Conservation (phyloP, 345 rosid species). For the Hirschfeldia incana region DNA sequence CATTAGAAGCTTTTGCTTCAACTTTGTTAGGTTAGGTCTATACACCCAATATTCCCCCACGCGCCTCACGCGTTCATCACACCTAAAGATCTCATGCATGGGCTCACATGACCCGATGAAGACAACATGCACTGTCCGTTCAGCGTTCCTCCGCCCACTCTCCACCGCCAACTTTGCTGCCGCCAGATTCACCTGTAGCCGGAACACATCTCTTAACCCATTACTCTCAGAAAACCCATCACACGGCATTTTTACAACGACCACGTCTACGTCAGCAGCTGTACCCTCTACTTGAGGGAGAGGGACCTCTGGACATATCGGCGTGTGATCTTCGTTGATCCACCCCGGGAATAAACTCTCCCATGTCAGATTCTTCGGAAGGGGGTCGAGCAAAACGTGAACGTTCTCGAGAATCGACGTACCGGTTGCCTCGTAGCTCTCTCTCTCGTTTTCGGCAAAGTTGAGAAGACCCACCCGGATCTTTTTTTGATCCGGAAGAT, state of each 20-base stretch:
- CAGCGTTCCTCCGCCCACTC: conserved; percentile 40
- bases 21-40: conserved; percentile 53
- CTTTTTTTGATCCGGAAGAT: conserved; percentile 30
- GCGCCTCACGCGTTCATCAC: conserved; percentile 64
- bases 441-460: conserved; percentile 22
- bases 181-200: conserved; percentile 82
- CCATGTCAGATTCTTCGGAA: conserved; percentile 51
- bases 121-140: conserved; percentile 52
- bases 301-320: conserved; percentile 70
- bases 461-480: conserved; percentile 69
- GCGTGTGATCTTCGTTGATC: conserved; percentile 64
- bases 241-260: conserved; percentile 71
- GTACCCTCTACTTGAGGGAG: conserved; percentile 47
- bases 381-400: conserved; percentile 46
- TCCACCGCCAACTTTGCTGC: conserved; percentile 65
- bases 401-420: conserved; percentile 35
- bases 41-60: conserved; percentile 68
- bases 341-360: conserved; percentile 66
- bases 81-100: conserved; percentile 79
- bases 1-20: conserved; percentile 64
- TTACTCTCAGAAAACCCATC: conserved; percentile 32
- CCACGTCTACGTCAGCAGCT: conserved; percentile 51
- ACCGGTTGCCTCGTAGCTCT: conserved; percentile 16
- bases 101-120: conserved; percentile 73
- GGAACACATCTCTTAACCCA: conserved; percentile 62